phyloP scores from a whole-genome alignment of 495 filamentous ascomycete species.

The Acidomyces sp. region DNA sequence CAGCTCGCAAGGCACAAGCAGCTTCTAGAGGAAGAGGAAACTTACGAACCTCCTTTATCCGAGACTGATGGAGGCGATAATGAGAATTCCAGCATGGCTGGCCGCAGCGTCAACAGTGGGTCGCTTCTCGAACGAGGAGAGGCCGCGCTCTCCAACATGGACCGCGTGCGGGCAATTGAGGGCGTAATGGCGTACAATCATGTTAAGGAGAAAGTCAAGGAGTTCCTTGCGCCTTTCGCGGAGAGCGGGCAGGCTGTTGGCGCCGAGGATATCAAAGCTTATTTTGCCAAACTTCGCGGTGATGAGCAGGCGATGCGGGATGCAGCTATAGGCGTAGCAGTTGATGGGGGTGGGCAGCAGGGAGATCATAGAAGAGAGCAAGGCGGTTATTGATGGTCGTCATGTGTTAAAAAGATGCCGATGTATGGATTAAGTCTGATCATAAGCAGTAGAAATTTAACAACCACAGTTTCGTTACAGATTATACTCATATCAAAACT shows the following conservation, averaged over 20 bases:
- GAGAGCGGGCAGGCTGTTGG: slow-evolving; percentile 74
- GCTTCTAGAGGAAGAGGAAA: slow-evolving; percentile 85
- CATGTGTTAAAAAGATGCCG: too few species aligned
- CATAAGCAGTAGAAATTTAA: too few species aligned
- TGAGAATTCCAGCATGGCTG: slow-evolving; percentile 29
- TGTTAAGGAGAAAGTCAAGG: slow-evolving; percentile 84
- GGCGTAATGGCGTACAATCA: slow-evolving; percentile 96
- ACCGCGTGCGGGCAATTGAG: slow-evolving; percentile 85
- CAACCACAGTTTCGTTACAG: too few species aligned
- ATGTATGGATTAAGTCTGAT: too few species aligned
- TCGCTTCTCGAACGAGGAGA: slow-evolving; percentile 82
- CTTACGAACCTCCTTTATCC: slow-evolving; percentile 80
- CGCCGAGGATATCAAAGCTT: slow-evolving; percentile 88
- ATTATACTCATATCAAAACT: too few species aligned
- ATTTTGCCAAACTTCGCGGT: slow-evolving; percentile 86
- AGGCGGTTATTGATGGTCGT: slow-evolving; percentile 26
- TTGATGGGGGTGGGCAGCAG: slow-evolving; percentile 18
- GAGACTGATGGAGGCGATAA: slow-evolving; percentile 30
- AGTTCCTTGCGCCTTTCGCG: slow-evolving; percentile 83
- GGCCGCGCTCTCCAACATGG: slow-evolving; percentile 74
- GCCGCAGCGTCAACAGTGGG: slow-evolving; percentile 46
- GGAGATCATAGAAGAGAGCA: slow-evolving; percentile 24
- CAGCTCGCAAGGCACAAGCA: slow-evolving; percentile 54
- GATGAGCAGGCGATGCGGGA: slow-evolving; percentile 52
- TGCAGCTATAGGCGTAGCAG: slow-evolving; percentile 34